Base-by-base conservation (phyloP, 2,329 filamentous ascomycete genomes). In the Coleophoma cylindrospora region DNA sequence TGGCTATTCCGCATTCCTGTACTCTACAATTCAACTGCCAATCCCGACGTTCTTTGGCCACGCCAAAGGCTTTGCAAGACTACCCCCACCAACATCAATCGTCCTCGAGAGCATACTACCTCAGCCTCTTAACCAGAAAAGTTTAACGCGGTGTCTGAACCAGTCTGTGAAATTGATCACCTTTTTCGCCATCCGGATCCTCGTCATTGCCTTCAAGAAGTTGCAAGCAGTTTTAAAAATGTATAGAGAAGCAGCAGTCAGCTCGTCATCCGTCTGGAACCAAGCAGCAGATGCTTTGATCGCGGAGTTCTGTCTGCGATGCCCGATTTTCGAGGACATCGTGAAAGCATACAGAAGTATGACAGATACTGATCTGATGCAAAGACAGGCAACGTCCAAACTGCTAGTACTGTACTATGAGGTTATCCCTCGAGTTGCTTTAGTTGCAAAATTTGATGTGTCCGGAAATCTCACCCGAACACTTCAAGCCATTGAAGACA, bases 41-140 rank as follows among this genome's bases (percentile, higher is more conserved):
- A 74, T 96, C 2, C 91, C 91, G 2, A 64, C 72, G 22, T 80
- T 79, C 53, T 89, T 92, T 62, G 90, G 90, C 12, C 81, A 84
- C 58, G 74, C 74, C 38, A 75, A 79, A 12, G 75, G 74, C 40
- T 86, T 82, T 55, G 81, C 83, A 21, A 68, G 74, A 15, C 72
- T 84, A 13, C 91, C 94, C 32, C 92, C 94, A 9, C 89, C 91
- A 1, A 81, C 85, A 2, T 84, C 84, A 3, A 77, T 94, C 41
- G 75, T 92, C 9, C 80, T 97, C 37, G 91, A 96, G 68, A 95
- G 85, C 66, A 83, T 97, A 47, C 71, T 99, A 10, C 94, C 94
- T 3, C 80, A 85, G 22, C 89, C 91, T 0, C 73, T 97, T 34
- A 91, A 80, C 10, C 86, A 91, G 57, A 91, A 91, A 63, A 84